These are phyloP conservation scores for Pezicula radicicola DNA, from an alignment of 2,329 filamentous ascomycete species.

Conservation along the genomic window DNA sequence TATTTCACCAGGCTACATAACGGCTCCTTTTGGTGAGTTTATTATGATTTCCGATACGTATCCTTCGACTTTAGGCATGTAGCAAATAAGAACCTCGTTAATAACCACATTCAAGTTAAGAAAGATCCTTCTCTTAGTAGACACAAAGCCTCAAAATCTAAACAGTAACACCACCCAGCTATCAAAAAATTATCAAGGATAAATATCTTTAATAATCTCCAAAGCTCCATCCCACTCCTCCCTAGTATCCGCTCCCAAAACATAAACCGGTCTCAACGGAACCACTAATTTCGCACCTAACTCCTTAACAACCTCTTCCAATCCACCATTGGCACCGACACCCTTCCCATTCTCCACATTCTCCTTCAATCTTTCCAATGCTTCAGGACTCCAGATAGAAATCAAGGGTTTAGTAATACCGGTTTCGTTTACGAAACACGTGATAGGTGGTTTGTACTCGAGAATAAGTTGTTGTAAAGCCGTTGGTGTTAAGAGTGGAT, in stretches of 20 bases:
- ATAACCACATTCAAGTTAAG: too few species aligned
- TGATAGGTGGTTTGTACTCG: conserved; percentile 24
- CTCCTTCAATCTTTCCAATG: conserved; percentile 21
- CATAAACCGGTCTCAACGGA: conserved; percentile 38
- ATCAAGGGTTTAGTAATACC: conserved; percentile 32
- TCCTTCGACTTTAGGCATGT: too few species aligned
- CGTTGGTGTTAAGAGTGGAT: conserved; percentile 26
- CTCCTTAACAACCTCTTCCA: conserved; percentile 15
- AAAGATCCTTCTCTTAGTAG: too few species aligned
- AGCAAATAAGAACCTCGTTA: too few species aligned
- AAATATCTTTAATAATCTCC: too few species aligned
- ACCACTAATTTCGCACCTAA: conserved; percentile 13
- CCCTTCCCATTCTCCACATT: conserved; percentile 9
- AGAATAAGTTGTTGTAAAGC: conserved; percentile 25
- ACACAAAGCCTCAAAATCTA: too few species aligned
- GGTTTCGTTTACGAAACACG: conserved; percentile 30
- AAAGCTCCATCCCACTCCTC: conserved; percentile 33
- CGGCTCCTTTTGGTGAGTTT: too few species aligned
- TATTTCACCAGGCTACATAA: too few species aligned
- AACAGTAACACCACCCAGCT: too few species aligned
- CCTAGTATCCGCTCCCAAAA: conserved; percentile 34
- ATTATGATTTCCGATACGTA: too few species aligned
- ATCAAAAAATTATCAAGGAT: too few species aligned
- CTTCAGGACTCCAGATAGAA: conserved; percentile 32
- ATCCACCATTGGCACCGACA: conserved; percentile 2